phyloP scores from a whole-genome alignment of 192 early-diverging fungal genomes.

The Linderina pennispora region DNA sequence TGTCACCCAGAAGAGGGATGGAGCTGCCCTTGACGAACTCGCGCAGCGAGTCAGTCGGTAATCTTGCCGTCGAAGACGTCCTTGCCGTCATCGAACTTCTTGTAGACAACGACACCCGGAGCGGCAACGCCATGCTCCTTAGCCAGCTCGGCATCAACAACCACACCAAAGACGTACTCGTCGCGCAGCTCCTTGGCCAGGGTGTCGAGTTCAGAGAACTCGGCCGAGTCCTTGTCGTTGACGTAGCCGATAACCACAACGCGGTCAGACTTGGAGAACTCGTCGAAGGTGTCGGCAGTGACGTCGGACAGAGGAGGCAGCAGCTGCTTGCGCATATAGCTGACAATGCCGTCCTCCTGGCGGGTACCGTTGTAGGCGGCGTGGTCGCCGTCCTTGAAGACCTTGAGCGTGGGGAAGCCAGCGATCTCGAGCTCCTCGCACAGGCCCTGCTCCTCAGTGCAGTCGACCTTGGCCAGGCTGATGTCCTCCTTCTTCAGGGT shows the following conservation, averaged over 20 bases:
- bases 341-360: conserved; percentile 79
- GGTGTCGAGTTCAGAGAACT: conserved; percentile 57
- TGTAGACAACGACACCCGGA: conserved; percentile 77
- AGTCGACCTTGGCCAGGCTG: conserved; percentile 92
- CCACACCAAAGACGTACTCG: conserved; percentile 77
- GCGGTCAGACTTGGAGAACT: conserved; percentile 78
- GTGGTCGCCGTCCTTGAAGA: conserved; percentile 66
- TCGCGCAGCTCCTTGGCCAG: conserved; percentile 82
- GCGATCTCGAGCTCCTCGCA: conserved; percentile 77
- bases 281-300: conserved; percentile 58
- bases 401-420: conserved; percentile 93
- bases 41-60: conserved; percentile 50
- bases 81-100: conserved; percentile 88
- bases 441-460: conserved; percentile 78
- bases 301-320: conserved; percentile 77
- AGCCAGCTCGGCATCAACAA: conserved; percentile 55
- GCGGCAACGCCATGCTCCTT: conserved; percentile 50
- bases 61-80: conserved; percentile 59
- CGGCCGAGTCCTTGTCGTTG: conserved; percentile 52
- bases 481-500: conserved; percentile 69
- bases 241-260: conserved; percentile 89
- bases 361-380: conserved; percentile 83
- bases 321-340: conserved; percentile 91
- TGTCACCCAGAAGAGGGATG: conserved; percentile 84
- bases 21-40: conserved; percentile 75